Evolutionary conservation across 2,329 filamentous ascomycete species (phyloP), one percentile per base, ranked within the genome.

Genomic region (Scedosporium aurantiacum): DNA sequence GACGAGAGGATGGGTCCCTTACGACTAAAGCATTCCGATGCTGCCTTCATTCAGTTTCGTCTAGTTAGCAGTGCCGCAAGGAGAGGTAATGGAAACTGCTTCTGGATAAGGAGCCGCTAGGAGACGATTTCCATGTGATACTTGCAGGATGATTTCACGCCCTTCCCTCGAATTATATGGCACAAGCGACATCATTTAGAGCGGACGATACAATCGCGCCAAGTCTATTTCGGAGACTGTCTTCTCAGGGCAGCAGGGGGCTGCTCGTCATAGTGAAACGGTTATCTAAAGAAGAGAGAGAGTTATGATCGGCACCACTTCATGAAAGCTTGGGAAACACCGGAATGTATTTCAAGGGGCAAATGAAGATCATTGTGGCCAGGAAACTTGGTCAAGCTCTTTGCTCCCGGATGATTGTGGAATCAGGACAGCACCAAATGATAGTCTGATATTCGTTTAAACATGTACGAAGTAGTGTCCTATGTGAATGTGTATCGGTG

Each of bases 21-120:
- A 97, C 86, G 54, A 99, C 94, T 62, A 99, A 86, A 23, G 92
- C 88, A 75, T 96, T 91, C 70, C 90, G 89, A 73, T 97, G 91
- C 64, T 93, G 94, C 60, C 94, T 97, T 68, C 25, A 27, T 27
- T 10, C 32, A 25, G 1, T 37, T 3, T 10, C 18, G 32, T 55
- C 57, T 2, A 12, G 56, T 28, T n/a, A 25, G 43, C 32, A 10
- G 14, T 37, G 32, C 10, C 10, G 32, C 10, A 37, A 37, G 3
- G 32, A 37, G 32, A 37, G 32, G 32, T 37, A 12, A 37, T 37
- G 32, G 32, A 12, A 37, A 25, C 5, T 8, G 12, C 43, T 6
- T 28, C 27, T 21, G 28, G 32, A 7, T 10, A 56, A 23, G 45
- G 50, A 8, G 27, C 16, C 25, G 12, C 16, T 45, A 32, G 7